phyloP scores from a whole-genome alignment of 768 basidiomycete genomes.

The Coprinellus micaceus region DNA sequence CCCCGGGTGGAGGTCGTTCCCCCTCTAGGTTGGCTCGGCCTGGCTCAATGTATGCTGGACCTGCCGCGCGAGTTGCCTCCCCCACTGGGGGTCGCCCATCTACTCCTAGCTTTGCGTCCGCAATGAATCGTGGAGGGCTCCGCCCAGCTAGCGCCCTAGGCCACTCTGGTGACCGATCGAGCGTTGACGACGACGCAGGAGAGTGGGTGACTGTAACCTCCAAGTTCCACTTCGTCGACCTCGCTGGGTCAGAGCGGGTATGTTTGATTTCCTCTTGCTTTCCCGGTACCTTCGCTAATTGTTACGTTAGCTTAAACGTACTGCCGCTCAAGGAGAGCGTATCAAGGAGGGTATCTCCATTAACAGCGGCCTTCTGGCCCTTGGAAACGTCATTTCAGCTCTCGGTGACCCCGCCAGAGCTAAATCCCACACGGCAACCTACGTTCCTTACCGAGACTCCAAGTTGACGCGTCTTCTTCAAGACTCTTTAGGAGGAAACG shows the following conservation, averaged over 20 bases:
- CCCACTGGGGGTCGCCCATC: conserved; percentile 75
- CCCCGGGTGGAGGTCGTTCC: conserved; percentile 63
- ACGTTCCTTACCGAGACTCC: conserved; percentile 97
- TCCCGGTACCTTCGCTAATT: conserved; percentile 13
- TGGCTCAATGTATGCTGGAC: conserved; percentile 64
- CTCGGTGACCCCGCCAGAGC: conserved; percentile 90
- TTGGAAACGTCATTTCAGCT: conserved; percentile 98
- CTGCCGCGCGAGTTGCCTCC: conserved; percentile 59
- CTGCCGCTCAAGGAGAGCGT: conserved; percentile 91
- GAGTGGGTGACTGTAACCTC: conserved; percentile 90
- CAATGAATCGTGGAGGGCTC: conserved; percentile 67
- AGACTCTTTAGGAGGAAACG: conserved; percentile 96
- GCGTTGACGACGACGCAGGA: conserved; percentile 51
- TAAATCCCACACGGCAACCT: conserved; percentile 78
- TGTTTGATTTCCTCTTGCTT: conserved; percentile 11
- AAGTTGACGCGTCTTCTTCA: conserved; percentile 94
- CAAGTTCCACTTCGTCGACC: conserved; percentile 98
- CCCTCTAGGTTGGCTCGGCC: conserved; percentile 76
- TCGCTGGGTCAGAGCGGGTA: conserved; percentile 94
- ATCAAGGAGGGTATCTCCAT: conserved; percentile 99
- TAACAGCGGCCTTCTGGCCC: conserved; percentile 91
- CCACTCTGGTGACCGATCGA: conserved; percentile 50
- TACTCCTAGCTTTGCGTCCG: conserved; percentile 75
- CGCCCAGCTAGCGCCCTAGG: conserved; percentile 83
- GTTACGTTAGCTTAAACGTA: conserved; percentile 79